Conservation (phyloP, 1,284 basidiomycete species). For the Psilocybe mexicana region DNA sequence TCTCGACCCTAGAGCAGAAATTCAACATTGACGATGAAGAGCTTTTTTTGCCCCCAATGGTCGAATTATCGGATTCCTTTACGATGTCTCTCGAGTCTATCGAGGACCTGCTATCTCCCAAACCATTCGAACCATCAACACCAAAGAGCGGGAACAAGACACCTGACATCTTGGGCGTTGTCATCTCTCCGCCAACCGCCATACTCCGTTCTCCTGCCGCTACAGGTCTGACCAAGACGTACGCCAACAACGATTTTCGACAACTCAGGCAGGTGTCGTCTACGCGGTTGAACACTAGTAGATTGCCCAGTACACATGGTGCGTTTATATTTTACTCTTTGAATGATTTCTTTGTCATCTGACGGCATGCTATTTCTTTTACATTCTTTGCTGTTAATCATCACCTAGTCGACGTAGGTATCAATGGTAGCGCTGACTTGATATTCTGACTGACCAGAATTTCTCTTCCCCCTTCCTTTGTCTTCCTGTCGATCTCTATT, state of each 20-base stretch:
- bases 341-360: slow-evolving; percentile 1
- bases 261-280: slow-evolving; percentile 65
- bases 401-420: slow-evolving; percentile 47
- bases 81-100: slow-evolving; percentile 34
- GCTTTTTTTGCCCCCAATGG: slow-evolving; percentile 25
- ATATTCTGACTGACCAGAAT: slow-evolving; percentile 16
- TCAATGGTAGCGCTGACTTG: slow-evolving; percentile 29
- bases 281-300: slow-evolving; percentile 75
- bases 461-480: neutral
- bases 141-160: slow-evolving; percentile 47
- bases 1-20: slow-evolving; percentile 29
- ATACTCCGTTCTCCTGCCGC: slow-evolving; percentile 70
- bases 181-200: slow-evolving; percentile 69
- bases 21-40: slow-evolving; percentile 42
- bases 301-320: slow-evolving; percentile 83
- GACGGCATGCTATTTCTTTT: neutral
- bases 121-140: slow-evolving; percentile 41
- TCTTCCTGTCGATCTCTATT: neutral
- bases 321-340: slow-evolving; percentile 28
- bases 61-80: slow-evolving; percentile 37
- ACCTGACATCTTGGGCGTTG: slow-evolving; percentile 52
- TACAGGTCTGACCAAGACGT: slow-evolving; percentile 79
- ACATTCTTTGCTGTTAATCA: slow-evolving; percentile 5
- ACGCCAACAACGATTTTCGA: slow-evolving; percentile 75
- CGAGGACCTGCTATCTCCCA: slow-evolving; percentile 35